Percentiles rank a stretch among this genome's conserved stretches.
Evolutionary conservation across 495 filamentous ascomycete species (phyloP).

Genomic region (Chaetomium fimeti): DNA sequence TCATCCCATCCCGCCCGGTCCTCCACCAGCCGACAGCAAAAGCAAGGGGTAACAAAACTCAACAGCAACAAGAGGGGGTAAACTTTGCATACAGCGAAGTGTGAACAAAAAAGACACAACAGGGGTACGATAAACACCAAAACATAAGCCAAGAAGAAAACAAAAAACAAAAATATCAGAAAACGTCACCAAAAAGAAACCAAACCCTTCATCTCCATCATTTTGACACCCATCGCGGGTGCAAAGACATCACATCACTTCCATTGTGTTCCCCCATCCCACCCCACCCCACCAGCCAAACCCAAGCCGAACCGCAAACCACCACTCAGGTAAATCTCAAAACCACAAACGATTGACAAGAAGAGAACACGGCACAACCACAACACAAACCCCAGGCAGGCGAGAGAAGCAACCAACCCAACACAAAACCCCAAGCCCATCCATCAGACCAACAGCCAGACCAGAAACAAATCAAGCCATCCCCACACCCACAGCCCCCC

Average conservation of each 20-base stretch:
- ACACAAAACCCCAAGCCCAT: no score
- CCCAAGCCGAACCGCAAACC: background rate
- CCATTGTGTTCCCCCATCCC: no score
- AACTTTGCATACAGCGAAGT: constrained; percentile 16
- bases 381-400: background rate
- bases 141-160: constrained; percentile 12
- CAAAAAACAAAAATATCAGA: background rate
- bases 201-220: background rate
- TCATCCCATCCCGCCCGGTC: constrained; percentile 16
- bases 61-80: background rate
- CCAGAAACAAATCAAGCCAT: background rate
- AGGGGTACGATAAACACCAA: constrained; percentile 7
- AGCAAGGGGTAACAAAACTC: constrained; percentile 2
- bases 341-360: constrained; percentile 14
- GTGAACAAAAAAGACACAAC: constrained; percentile 3
- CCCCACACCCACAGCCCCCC: constrained; percentile 24
- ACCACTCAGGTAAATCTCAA: constrained; percentile 1
- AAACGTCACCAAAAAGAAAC: constrained; percentile 14
- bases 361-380: constrained; percentile 13
- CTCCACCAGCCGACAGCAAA: constrained; percentile 12
- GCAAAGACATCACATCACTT: no score
- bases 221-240: background rate
- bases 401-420: no score
- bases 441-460: background rate
- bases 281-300: background rate